These are phyloP conservation scores for Platanus orientalis DNA, from an alignment of 164 flowering plant genomes.

Conservation along the genomic window DNA sequence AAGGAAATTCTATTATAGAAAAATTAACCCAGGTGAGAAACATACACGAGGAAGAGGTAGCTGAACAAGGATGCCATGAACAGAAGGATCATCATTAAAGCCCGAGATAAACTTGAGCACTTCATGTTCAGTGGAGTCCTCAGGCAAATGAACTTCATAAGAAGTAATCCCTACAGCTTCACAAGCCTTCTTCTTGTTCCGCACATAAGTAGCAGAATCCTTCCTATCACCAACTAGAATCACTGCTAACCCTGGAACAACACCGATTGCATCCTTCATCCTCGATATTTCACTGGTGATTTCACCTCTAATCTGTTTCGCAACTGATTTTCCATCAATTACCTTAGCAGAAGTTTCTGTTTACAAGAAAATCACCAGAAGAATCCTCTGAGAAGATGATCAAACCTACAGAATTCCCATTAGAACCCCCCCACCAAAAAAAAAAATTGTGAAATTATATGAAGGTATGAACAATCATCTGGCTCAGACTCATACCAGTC, in stretches of 20 bases:
- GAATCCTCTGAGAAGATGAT: too few species aligned
- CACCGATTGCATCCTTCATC: conserved; percentile 74
- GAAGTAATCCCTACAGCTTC: conserved; percentile 80
- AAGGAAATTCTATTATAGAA: too few species aligned
- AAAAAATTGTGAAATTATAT: too few species aligned
- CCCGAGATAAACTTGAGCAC: conserved; percentile 51
- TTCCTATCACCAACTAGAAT: conserved; percentile 86
- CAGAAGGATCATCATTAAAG: conserved; percentile 71
- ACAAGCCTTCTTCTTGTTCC: conserved; percentile 88
- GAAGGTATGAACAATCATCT: too few species aligned
- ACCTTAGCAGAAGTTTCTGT: conserved; percentile 49
- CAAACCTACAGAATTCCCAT: too few species aligned
- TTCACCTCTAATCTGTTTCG: conserved; percentile 75
- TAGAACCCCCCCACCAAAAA: too few species aligned
- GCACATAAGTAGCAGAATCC: conserved; percentile 91
- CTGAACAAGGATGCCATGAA: conserved; percentile 97
- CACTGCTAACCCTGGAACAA: conserved; percentile 94
- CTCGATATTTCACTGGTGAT: conserved; percentile 58
- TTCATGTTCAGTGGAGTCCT: conserved; percentile 62
- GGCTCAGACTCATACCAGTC: too few species aligned
- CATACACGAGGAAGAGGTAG: conserved; percentile 87
- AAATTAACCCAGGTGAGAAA: conserved; percentile 7
- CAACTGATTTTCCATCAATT: conserved; percentile 81
- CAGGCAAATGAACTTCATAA: conserved; percentile 65
- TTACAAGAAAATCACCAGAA: conserved; percentile 13